Evolutionary conservation across 805 yeast species (phyloP).

Genomic region (Ogataea glucozyma): DNA sequence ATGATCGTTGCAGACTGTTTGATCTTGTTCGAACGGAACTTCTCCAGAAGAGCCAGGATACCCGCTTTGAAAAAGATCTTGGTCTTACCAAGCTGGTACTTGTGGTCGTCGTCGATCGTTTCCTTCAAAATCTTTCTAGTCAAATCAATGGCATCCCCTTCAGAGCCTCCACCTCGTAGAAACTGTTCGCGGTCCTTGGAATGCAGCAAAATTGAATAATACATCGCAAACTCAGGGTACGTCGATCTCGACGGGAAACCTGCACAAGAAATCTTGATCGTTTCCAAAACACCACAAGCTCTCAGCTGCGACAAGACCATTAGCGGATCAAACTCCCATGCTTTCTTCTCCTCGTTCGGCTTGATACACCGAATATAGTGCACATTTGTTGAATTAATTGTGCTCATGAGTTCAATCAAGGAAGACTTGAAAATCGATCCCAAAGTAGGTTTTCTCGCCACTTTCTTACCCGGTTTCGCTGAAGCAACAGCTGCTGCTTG

Average conservation of each 20-base stretch:
- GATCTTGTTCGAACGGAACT: slow-evolving; percentile 76
- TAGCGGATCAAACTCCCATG: slow-evolving; percentile 93
- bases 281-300: slow-evolving; percentile 98
- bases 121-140: slow-evolving; percentile 66
- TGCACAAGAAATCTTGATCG: slow-evolving; percentile 94
- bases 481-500: slow-evolving; percentile 36
- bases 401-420: slow-evolving; percentile 86
- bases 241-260: slow-evolving; percentile 98
- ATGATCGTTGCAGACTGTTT: slow-evolving; percentile 76
- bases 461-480: slow-evolving; percentile 39
- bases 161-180: slow-evolving; percentile 51
- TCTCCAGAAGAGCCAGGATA: slow-evolving; percentile 88
- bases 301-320: slow-evolving; percentile 95
- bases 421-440: slow-evolving; percentile 94
- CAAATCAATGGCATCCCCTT: slow-evolving; percentile 58
- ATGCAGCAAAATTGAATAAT: slow-evolving; percentile 81
- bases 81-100: slow-evolving; percentile 88
- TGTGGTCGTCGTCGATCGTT: slow-evolving; percentile 63
- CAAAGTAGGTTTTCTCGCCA: slow-evolving; percentile 79
- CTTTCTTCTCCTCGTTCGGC: slow-evolving; percentile 90
- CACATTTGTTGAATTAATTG: slow-evolving; percentile 91
- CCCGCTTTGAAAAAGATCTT: slow-evolving; percentile 97
- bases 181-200: slow-evolving; percentile 68
- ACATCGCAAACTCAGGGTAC: slow-evolving; percentile 85
- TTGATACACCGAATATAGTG: slow-evolving; percentile 97